phyloP scores from a whole-genome alignment of 2,329 filamentous ascomycete genomes.

The Calonectria pauciramosa region DNA sequence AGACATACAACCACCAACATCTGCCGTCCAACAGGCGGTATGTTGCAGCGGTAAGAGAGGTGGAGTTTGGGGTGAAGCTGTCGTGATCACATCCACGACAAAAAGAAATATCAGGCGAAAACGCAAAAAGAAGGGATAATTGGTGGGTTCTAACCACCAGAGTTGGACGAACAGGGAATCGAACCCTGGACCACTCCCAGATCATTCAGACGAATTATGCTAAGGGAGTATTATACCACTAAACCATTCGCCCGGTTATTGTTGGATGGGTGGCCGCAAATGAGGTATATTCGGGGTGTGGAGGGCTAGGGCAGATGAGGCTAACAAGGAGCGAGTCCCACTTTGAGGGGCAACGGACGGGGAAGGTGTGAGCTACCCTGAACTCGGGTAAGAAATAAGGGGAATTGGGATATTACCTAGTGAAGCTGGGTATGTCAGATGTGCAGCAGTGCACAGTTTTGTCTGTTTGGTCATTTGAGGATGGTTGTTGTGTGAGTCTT shows the following conservation, averaged over 20 bases:
- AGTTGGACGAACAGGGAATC: slow-evolving; percentile 43
- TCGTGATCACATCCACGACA: background rate
- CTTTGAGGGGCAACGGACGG: background rate
- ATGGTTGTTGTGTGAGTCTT: background rate
- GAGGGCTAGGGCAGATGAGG: slow-evolving; percentile 15
- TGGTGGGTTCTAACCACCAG: slow-evolving; percentile 31
- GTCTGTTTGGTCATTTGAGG: background rate
- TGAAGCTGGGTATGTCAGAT: background rate
- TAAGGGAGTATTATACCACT: slow-evolving; percentile 44
- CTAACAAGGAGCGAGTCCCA: background rate
- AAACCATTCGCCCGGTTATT: slow-evolving; percentile 40
- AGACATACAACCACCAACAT: background rate
- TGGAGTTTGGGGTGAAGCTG: background rate
- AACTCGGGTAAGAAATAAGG: background rate
- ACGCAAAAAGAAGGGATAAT: slow-evolving; percentile 29
- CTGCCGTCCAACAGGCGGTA: background rate
- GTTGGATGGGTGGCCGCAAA: background rate
- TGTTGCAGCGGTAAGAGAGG: too few species aligned
- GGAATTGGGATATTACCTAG: background rate
- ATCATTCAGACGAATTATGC: slow-evolving; percentile 33
- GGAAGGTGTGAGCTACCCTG: background rate
- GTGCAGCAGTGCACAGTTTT: too few species aligned
- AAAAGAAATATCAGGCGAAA: background rate
- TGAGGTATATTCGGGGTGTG: slow-evolving; percentile 29
- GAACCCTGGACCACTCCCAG: slow-evolving; percentile 44